A percentile compares a stretch with the other conserved stretches of the same genome.
Conservation (phyloP, 31 red algal genomes). For the Asparagopsis taxiformis region DNA sequence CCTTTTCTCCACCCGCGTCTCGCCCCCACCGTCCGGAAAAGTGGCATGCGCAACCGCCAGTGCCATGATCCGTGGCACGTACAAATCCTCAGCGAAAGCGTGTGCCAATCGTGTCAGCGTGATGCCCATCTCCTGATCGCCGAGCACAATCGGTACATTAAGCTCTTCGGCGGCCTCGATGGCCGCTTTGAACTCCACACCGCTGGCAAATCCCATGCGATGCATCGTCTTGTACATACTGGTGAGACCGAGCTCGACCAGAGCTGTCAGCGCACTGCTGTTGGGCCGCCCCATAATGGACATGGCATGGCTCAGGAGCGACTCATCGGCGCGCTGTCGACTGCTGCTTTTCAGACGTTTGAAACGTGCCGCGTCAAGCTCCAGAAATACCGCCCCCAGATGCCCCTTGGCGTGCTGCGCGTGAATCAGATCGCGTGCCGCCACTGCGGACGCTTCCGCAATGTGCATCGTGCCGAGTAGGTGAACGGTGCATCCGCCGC, state of each 20-base stretch:
- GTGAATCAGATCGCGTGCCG: conserved; percentile 31
- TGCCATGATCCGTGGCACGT: conserved; percentile 26
- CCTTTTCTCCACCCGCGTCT: conserved; percentile 18
- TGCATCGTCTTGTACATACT: conserved; percentile 32
- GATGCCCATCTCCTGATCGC: conserved; percentile 34
- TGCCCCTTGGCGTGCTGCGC: conserved; percentile 20
- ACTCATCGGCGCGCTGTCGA: conserved; percentile 12
- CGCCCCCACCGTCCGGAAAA: background rate
- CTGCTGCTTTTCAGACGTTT: conserved; percentile 1
- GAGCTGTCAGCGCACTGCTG: conserved; percentile 5
- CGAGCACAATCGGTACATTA: conserved; percentile 31
- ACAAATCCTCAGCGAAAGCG: conserved; percentile 26
- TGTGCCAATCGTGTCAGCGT: conserved; percentile 29
- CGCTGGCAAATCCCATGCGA: conserved; percentile 50
- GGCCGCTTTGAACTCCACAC: conserved; percentile 40
- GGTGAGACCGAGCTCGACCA: conserved; percentile 29
- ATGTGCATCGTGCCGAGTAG: conserved; percentile 57
- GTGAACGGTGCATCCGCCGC: conserved; percentile 17
- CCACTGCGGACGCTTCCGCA: conserved; percentile 32
- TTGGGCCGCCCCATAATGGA: conserved; percentile 14
- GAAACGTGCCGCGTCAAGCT: conserved; percentile 34
- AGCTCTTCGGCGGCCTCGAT: conserved; percentile 31
- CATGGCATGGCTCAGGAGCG: conserved; percentile 31
- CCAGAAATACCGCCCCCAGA: conserved; percentile 41
- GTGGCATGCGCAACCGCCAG: conserved; percentile 19